phyloP scores from a whole-genome alignment of 2,329 filamentous ascomycete genomes.

The Aspergillus eucalypticola region DNA sequence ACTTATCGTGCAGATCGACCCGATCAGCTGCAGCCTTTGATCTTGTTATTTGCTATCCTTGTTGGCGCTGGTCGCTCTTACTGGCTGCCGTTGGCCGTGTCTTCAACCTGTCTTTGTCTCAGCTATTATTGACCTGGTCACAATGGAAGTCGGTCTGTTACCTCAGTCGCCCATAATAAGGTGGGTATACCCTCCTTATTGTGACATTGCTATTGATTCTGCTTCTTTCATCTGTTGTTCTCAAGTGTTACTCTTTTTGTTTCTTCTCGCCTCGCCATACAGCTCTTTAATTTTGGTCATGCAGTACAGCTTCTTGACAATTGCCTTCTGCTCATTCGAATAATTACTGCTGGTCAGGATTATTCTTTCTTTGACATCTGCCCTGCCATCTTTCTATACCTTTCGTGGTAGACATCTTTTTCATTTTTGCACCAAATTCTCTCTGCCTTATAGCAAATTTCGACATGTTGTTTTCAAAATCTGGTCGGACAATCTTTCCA shows the following conservation, averaged over 20 bases:
- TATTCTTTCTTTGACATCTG: neutral
- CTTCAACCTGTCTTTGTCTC: slow-evolving; percentile 7
- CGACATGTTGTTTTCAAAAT: slow-evolving; percentile 37
- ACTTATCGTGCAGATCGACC: slow-evolving; percentile 15
- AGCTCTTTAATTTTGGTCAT: slow-evolving; percentile 12
- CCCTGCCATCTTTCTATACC: slow-evolving; percentile 2
- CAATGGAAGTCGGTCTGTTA: neutral
- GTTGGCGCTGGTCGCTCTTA: slow-evolving; percentile 2
- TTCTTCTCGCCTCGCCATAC: slow-evolving; percentile 11
- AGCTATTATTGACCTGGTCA: neutral
- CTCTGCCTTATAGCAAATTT: too few relatives aligned
- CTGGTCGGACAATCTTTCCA: slow-evolving; percentile 37
- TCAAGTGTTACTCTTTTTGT: slow-evolving; percentile 20
- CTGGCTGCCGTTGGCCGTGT: slow-evolving; percentile 3
- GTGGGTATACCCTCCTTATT: neutral
- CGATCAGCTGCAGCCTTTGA: neutral
- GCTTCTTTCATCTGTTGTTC: slow-evolving; percentile 12
- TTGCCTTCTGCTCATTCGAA: slow-evolving; percentile 2
- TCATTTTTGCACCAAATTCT: neutral
- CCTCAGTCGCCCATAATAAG: slow-evolving; percentile 9
- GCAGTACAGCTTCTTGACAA: slow-evolving; percentile 19
- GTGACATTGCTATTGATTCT: neutral
- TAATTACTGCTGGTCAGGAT: slow-evolving; percentile 23
- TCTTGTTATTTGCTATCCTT: neutral
- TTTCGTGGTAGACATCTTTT: neutral